Conservation (phyloP, 2,329 filamentous ascomycete species). For the Neospermospora avenae region DNA sequence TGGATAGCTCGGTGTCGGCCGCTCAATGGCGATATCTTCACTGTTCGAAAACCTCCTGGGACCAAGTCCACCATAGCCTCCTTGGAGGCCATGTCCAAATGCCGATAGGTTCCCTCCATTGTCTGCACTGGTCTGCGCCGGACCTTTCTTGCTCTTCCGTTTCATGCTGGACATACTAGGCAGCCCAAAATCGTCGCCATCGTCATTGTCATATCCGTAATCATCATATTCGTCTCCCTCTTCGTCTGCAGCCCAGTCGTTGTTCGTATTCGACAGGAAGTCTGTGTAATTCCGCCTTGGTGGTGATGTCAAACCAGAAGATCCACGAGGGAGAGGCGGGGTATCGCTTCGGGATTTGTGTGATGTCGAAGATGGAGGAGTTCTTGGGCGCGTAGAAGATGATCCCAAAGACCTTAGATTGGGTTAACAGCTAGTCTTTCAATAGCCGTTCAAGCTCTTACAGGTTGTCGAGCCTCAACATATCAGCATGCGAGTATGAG, state of each 20-base stretch:
- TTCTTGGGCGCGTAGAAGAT: conserved; percentile 65
- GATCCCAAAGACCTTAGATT: conserved; percentile 54
- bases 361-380: conserved; percentile 64
- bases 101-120: conserved; percentile 22
- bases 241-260: conserved; percentile 76
- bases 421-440: conserved; percentile 1
- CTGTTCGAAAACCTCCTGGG: conserved; percentile 73
- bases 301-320: conserved; percentile 55
- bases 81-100: conserved; percentile 40
- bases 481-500: conserved; percentile 93
- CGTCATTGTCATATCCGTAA: conserved; percentile 74
- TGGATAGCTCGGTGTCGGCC: conserved; percentile 78
- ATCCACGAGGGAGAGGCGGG: conserved; percentile 51
- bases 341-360: conserved; percentile 53
- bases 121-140: conserved; percentile 16
- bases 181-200: conserved; percentile 92
- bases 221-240: conserved; percentile 67
- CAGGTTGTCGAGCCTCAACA: conserved; percentile 82
- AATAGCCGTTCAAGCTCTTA: conserved; percentile 43
- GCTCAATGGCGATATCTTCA: conserved; percentile 89
- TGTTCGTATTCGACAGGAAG: conserved; percentile 76
- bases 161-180: conserved; percentile 92
- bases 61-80: conserved; percentile 37
- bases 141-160: conserved; percentile 55
- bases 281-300: conserved; percentile 73